Evolutionary conservation across 1,284 basidiomycete species (phyloP).

Genomic region (Fomitopsis palustris): DNA sequence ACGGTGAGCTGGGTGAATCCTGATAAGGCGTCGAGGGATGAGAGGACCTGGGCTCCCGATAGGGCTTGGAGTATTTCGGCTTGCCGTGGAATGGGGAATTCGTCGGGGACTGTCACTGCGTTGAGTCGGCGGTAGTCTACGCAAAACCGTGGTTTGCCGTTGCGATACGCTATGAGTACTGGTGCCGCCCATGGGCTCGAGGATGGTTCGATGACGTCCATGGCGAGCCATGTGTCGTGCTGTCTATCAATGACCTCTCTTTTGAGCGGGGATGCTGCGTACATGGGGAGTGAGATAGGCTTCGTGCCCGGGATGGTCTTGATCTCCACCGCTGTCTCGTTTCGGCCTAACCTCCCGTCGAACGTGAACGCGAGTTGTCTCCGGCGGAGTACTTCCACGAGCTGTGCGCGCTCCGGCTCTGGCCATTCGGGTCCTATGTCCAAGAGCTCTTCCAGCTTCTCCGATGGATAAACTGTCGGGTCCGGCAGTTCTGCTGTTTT

Average conservation of each 20-base stretch:
- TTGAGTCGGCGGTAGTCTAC: conserved; percentile 35
- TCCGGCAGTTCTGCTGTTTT: conserved; percentile 16
- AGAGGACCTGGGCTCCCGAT: conserved; percentile 29
- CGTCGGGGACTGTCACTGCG: conserved; percentile 31
- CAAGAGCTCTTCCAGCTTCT: conserved; percentile 4
- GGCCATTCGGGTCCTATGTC: conserved; percentile 15
- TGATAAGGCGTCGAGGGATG: conserved; percentile 34
- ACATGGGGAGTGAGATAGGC: conserved; percentile 25
- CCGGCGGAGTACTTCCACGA: conserved; percentile 10
- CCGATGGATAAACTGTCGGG: conserved; percentile 5
- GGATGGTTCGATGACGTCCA: conserved; percentile 32
- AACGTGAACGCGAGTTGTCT: conserved; percentile 22
- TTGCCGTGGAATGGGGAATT: conserved; percentile 38
- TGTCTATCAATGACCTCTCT: conserved; percentile 30
- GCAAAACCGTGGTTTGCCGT: conserved; percentile 29
- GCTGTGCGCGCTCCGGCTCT: conserved; percentile 1
- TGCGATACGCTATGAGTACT: conserved; percentile 29
- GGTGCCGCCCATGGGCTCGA: conserved; percentile 32
- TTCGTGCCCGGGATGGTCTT: conserved; percentile 8
- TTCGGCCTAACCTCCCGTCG: conserved; percentile 23
- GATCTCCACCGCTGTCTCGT: conserved; percentile 16
- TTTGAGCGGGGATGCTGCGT: conserved; percentile 28
- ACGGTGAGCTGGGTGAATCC: conserved; percentile 39
- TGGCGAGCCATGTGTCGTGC: conserved; percentile 26
- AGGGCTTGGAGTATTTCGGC: conserved; percentile 34